These are phyloP conservation scores for Eimeria sp. DNA, from an alignment of 169 alveolate genomes.

Conservation along the genomic window DNA sequence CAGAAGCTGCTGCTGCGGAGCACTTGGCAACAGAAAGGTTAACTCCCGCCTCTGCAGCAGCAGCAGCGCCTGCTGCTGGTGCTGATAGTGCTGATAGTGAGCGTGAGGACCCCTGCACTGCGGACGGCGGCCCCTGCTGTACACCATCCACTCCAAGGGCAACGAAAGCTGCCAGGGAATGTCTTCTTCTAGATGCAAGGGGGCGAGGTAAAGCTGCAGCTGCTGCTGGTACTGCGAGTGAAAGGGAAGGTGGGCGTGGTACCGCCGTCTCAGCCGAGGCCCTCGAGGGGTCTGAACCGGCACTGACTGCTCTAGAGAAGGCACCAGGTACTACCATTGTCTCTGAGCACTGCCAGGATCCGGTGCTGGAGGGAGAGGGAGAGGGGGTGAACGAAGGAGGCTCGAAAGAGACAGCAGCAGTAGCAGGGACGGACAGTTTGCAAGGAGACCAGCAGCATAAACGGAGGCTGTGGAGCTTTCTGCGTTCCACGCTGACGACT, in stretches of 20 bases:
- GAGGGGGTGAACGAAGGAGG: background rate
- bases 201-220: background rate
- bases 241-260: background rate
- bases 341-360: background rate
- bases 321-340: background rate
- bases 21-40: background rate
- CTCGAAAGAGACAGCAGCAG: background rate
- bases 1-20: constrained; percentile 30
- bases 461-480: constrained; percentile 27
- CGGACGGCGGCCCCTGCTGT: background rate
- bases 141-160: constrained; percentile 16
- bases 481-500: background rate
- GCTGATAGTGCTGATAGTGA: background rate
- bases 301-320: background rate
- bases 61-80: background rate
- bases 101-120: background rate
- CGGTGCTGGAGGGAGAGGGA: background rate
- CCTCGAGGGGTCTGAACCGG: background rate
- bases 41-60: background rate
- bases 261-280: background rate
- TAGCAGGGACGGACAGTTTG: background rate
- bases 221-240: background rate
- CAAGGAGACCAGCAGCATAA: constrained; percentile 29
- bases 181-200: background rate
- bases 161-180: background rate